Evolutionary conservation across 2,329 filamentous ascomycete genomes (phyloP), one percentile per base, ranked within the genome.

Genomic region (Xylariomycetidae sp.): DNA sequence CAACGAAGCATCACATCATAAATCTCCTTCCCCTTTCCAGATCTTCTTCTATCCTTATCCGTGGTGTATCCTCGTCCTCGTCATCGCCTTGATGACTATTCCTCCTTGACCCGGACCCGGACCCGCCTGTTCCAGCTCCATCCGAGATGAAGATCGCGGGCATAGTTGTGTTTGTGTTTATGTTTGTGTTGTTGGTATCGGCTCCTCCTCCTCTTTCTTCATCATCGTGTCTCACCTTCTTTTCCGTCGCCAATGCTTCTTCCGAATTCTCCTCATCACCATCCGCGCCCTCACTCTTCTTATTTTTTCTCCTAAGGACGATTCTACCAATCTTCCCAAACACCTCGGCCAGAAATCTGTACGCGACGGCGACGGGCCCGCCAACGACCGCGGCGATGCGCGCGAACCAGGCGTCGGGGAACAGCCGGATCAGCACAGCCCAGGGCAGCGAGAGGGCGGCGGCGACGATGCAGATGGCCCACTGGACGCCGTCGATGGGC

Each of bases 391-490:
- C 38, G 2, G 50, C 53, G 10, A 58, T 51, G 14, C 33, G 46
- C 16, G 50, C 59, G 34, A 64, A 64, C 53, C 55, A 57, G 4
- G 38, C 38, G 44, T 77, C 72, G 2, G 72, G 72, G 36, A 77
- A 66, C 2, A 69, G 53, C 7, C 72, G 58, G 32, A 77, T 59
- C 22, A 66, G 50, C 17, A 69, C 49, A 17, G 67, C 72, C 58
- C 69, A 66, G 1, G 72, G 72, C 8, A 76, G 52, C 15, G 63
- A 74, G 0, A 75, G 39, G 2, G 64, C 57, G 1, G 67, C 70
- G 3, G 70, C 45, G 13, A 72, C 53, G n/a, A 76, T 27, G 16
- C 63, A 74, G 34, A 74, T 68, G 11, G 63, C 72, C 74, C 74
- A 77, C 50, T 77, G 72, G 2, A 53, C 46, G 2, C 69, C 72